Evolutionary conservation across 116 monocot species (phyloP), one percentile per base, ranked within the genome.

Genomic region (Trichopus zeylanicus): DNA sequence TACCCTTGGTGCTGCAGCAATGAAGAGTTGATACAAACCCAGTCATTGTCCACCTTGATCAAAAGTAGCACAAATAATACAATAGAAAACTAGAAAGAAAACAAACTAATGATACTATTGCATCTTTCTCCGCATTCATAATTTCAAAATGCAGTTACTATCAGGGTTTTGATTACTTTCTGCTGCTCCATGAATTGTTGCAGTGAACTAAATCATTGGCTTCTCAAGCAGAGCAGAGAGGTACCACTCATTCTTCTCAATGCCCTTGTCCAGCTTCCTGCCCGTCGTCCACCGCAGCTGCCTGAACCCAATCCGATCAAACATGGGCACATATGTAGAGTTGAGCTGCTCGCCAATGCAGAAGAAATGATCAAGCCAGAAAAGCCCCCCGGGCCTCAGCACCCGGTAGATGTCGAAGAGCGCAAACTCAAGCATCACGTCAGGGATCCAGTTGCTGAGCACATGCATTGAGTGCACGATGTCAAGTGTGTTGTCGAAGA

Each of bases 401-500:
- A 63, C 63, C 30, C 63, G 13, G 51, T 63, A 63, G n/a, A 63
- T 63, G 12, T 87, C 87, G 20, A 60, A 79, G 22, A 87, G 47
- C 18, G 75, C 65, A 56, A 79, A 87, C 64, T 79, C 75, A 11
- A 82, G 53, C 55, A 82, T 47, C 26, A 35, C 19, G 9, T 73
- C 73, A 16, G 73, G 73, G 35, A 82, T 87, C 87, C 87, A 82
- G 51, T 73, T 73, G 52, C 73, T 73, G 24, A 87, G 60, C 10
- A 82, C 75, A 13, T 75, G 78, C 69, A 70, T 78, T 0, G 86
- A 75, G 31, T 81, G 81, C 10, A 86, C 74, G 20, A 81, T 75
- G 26, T 86, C 86, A 21, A 87, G 53, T 1, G 87, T 87, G 70
- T 73, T 73, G 31, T 87, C 87, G 49, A 78, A 87, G 70, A 87